Evolutionary conservation across 2,329 filamentous ascomycete genomes (phyloP).

Genomic region (Nothomitra cinnamomea): DNA sequence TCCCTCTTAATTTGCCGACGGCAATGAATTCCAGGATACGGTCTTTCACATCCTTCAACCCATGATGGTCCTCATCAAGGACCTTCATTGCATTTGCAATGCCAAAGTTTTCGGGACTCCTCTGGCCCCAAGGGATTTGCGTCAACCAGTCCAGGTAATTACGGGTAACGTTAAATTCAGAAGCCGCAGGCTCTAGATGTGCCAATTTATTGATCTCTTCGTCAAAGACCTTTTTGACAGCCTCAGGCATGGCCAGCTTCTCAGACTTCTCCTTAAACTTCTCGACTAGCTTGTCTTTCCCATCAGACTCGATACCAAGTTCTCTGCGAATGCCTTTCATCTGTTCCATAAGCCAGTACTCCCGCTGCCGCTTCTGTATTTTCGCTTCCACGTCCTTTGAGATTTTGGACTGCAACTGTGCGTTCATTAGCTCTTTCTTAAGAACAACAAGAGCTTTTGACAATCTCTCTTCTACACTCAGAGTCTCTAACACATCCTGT

Average conservation of each 20-base stretch:
- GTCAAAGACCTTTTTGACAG: constrained; percentile 93
- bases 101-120: constrained; percentile 90
- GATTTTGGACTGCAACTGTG: constrained; percentile 91
- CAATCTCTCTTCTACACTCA: constrained; percentile 84
- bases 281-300: constrained; percentile 94
- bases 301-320: constrained; percentile 89
- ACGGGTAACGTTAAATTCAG: constrained; percentile 94
- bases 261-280: constrained; percentile 91
- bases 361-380: constrained; percentile 90
- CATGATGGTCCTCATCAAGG: constrained; percentile 91
- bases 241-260: constrained; percentile 92
- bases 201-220: constrained; percentile 96
- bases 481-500: constrained; percentile 73
- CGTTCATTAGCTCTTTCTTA: constrained; percentile 98
- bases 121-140: constrained; percentile 91
- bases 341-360: constrained; percentile 98
- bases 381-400: constrained; percentile 95
- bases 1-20: constrained; percentile 89
- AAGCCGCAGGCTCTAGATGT: constrained; percentile 85
- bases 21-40: constrained; percentile 97
- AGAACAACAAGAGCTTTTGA: constrained; percentile 81
- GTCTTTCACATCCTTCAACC: constrained; percentile 94
- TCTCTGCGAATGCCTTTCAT: constrained; percentile 97
- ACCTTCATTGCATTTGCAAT: constrained; percentile 83
- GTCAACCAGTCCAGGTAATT: constrained; percentile 99